Base-by-base conservation (phyloP, 768 basidiomycete species). In the Sistotremastrum niveocremeum region DNA sequence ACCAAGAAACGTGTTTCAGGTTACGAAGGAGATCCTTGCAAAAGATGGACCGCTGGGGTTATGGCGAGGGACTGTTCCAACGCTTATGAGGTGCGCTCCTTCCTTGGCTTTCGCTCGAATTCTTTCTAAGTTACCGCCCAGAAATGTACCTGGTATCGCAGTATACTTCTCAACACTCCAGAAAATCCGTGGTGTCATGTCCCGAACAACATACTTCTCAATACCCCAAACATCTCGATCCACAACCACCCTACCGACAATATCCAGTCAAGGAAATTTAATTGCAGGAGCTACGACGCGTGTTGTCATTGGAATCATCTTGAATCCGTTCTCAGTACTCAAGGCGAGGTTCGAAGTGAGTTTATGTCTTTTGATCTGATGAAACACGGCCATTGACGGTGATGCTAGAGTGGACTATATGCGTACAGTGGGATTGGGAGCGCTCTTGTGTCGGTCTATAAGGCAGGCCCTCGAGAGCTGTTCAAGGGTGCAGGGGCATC, bases 91-190 rank as follows among this genome's bases (percentile, higher is more conserved):
- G 89, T 77, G 53, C 20, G 62, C 41, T 48, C n/a, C 47, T 7
- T 30, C 42, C 33, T 46, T 4, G 38, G 10, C 11, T 31, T 35
- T 34, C 8, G 45, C 39, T 33, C 40, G 12, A n/a, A 4, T 29
- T 36, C 34, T 20, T 38, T 36, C 28, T 39, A 42, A 8, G 33
- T 56, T 20, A 36, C 34, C 41, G 29, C 9, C 34, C 51, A 91
- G 91, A 47, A 95, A 94, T 57, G 78, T 95, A 4, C 93, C 93
- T 1, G 93, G 93, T 4, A 84, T 95, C 12, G 89, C 91, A 3
- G 61, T 91, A 42, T 97, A 97, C 66, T 84, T 95, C 69, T 88
- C 91, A 3, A 69, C 78, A 38, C 67, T 97, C 41, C 89, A 82
- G 11, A 79, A 88, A 51, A 67, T 93, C 37, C 81, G 93, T n/a